Evolutionary conservation across 1,139 yeast species (phyloP).

Genomic region (Yamadazyma buinensis): DNA sequence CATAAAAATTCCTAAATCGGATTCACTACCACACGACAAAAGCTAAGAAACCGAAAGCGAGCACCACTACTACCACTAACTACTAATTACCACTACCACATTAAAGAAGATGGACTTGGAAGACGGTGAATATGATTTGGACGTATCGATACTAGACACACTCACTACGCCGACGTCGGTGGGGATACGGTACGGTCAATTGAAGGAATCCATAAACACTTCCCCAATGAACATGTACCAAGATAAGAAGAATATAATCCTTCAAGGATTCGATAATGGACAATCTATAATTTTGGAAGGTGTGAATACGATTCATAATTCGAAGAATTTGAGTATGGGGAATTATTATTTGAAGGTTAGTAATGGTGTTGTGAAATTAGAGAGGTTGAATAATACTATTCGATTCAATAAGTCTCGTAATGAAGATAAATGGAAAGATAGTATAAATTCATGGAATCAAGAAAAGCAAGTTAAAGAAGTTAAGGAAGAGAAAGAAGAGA

Average conservation of each 20-base stretch:
- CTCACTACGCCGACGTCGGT: slow-evolving; percentile 14
- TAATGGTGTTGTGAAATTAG: slow-evolving; percentile 15
- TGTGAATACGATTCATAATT: slow-evolving; percentile 25
- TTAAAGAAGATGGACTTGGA: neutral
- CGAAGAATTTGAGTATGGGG: slow-evolving; percentile 18
- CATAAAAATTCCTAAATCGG: slow-evolving; percentile 4
- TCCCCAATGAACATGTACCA: slow-evolving; percentile 33
- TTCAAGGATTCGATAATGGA: slow-evolving; percentile 19
- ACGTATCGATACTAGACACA: slow-evolving; percentile 23
- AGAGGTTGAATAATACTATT: slow-evolving; percentile 29
- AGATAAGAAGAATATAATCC: slow-evolving; percentile 28
- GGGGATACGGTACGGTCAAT: slow-evolving; percentile 41
- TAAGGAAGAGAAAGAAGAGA: neutral
- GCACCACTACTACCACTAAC: neutral
- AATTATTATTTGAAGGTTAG: slow-evolving; percentile 28
- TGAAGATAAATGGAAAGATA: slow-evolving; percentile 17
- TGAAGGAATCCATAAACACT: slow-evolving; percentile 44
- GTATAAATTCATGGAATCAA: slow-evolving; percentile 11
- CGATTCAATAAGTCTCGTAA: slow-evolving; percentile 38
- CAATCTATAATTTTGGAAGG: slow-evolving; percentile 40
- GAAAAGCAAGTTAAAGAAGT: slow-evolving; percentile 1
- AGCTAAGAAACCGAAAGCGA: slow-evolving; percentile 1
- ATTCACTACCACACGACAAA: neutral
- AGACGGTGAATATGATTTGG: slow-evolving; percentile 47
- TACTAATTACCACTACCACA: no score